Base-by-base conservation (phyloP, 495 filamentous ascomycete species). In the Daldinia grandis region DNA sequence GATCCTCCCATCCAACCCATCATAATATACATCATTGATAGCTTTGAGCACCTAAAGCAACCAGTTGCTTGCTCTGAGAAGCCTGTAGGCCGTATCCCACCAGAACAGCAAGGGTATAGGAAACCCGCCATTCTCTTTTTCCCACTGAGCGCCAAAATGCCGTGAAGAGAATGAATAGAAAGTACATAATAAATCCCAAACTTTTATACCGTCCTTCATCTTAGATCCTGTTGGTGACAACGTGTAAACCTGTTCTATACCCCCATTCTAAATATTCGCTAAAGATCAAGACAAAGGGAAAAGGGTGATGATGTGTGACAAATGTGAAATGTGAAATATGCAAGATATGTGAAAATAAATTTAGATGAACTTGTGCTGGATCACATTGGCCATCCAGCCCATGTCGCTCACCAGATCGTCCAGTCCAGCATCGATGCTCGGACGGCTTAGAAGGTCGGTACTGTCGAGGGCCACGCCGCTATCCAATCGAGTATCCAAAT, bases 301-400 rank as follows among this genome's bases (percentile, higher is more conserved):
- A 37, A 56, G 27, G 42, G 24, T 8, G 12, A 58, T n/a, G 42
- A 19, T 31, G 33, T 61, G 25, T 47, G 5, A 56, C 5, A 64
- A 7, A 12, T 44, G 30, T 25, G 42, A 62, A 31, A 55, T 60
- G 58, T 69, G n/a, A n/a, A 35, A 25, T 7, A 57, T 47, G 19
- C 9, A 17, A 37, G n/a, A 59, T 66, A 44, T 53, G 30, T 30
- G 8, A 17, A 51, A 9, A 33, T 57, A 15, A 27, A 47, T 59
- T 74, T 42, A 78, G 27, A 71, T 61, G 27, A 58, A 71, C 53
- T 73, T 79, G 31, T 49, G 71, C 19, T 74, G 70, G 59, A 83
- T 81, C 27, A 78, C 71, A 47, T 77, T 73, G n/a, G 77, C 80
- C 78, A 84, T 81, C 82, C 81, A 85, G 28, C 80, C 79, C 66